These are phyloP conservation scores for Orbilia oligospora DNA, from an alignment of 2,329 filamentous ascomycete genomes.

Conservation along the genomic window DNA sequence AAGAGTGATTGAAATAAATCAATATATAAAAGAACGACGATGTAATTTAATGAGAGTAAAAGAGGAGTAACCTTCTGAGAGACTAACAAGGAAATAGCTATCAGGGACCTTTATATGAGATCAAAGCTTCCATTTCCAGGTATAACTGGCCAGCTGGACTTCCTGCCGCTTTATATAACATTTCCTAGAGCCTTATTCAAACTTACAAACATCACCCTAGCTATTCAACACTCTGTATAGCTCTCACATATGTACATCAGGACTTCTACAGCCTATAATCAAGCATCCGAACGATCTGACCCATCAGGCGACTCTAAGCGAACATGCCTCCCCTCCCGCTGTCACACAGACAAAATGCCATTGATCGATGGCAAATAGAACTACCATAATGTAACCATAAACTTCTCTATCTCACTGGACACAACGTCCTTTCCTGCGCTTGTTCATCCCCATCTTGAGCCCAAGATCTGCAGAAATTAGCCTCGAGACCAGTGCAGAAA, in stretches of 20 bases:
- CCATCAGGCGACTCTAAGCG: neutral
- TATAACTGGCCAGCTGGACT: no score
- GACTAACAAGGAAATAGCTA: neutral
- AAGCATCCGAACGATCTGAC: neutral
- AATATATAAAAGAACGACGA: neutral
- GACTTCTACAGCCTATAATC: no score
- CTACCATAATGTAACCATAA: constrained; percentile 4
- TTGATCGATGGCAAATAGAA: neutral
- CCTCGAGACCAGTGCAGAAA: no score
- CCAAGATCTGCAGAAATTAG: neutral
- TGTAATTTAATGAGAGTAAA: neutral
- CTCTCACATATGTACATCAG: neutral
- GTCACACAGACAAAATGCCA: neutral
- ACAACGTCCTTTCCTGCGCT: neutral
- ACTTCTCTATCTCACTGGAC: neutral
- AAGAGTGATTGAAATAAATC: no score
- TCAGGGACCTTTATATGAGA: no score
- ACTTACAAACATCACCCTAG: no score
- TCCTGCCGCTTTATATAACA: no score
- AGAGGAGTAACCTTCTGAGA: neutral
- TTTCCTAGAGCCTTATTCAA: no score
- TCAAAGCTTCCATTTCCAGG: no score
- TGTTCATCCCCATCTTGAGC: constrained; percentile 8
- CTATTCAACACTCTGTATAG: no score
- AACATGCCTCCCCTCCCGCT: neutral